A percentile compares a stretch with the other conserved stretches of the same genome.
Conservation (phyloP, 108 stramenopile species). For the Pseudonitzschia multistriata region DNA sequence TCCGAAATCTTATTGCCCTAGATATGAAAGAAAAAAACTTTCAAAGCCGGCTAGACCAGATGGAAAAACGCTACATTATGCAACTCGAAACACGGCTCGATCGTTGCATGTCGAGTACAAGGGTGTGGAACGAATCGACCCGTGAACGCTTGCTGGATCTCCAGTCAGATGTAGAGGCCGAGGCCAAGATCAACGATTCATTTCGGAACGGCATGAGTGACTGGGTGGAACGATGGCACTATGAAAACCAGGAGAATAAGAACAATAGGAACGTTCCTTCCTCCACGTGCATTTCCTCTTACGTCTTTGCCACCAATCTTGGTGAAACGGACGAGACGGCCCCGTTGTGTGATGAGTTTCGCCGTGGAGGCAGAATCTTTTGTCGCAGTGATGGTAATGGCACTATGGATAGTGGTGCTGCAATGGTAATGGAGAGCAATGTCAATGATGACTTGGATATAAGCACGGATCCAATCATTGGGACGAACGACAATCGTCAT, state of each 20-base stretch:
- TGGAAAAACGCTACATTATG: slow-evolving; percentile 6
- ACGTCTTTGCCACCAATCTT: slow-evolving; percentile 27
- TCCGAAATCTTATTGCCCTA: slow-evolving; percentile 31
- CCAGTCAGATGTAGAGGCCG: slow-evolving; percentile 9
- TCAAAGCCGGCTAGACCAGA: background rate
- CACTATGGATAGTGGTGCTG: background rate
- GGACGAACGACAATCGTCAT: background rate
- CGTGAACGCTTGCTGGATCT: slow-evolving; percentile 16
- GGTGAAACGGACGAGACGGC: slow-evolving; percentile 13
- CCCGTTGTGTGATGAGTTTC: slow-evolving; percentile 5
- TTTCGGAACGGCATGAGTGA: slow-evolving; percentile 20
- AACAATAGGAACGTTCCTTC: slow-evolving; percentile 4
- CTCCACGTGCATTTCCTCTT: too few relatives aligned
- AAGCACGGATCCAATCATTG: background rate
- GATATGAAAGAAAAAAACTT: slow-evolving; percentile 39
- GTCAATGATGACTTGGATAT: background rate
- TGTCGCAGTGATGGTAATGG: slow-evolving; percentile 10
- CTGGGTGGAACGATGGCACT: slow-evolving; percentile 17
- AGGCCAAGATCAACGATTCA: slow-evolving; percentile 19
- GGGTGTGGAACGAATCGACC: slow-evolving; percentile 13
- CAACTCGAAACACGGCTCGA: slow-evolving; percentile 8
- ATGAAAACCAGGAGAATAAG: background rate
- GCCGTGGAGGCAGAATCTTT: background rate
- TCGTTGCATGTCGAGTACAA: background rate
- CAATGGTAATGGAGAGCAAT: background rate